A percentile compares a stretch with the other conserved stretches of the same genome.
These are phyloP conservation scores for Citrus maxima DNA, from an alignment of 345 rosid genomes.

Conservation along the genomic window DNA sequence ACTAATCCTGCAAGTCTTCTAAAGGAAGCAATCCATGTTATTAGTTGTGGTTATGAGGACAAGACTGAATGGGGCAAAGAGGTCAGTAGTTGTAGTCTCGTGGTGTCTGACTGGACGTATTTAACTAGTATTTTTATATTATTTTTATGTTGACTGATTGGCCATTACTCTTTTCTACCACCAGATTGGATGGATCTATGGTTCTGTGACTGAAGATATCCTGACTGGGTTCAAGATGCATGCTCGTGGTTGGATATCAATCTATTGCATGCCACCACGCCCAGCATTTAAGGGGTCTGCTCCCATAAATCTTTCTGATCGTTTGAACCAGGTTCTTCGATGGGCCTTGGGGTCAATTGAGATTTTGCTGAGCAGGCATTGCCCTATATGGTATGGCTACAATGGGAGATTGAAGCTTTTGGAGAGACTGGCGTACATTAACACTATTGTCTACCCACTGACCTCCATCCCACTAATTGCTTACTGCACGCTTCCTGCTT, in stretches of 20 bases:
- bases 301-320: slow-evolving; percentile 99
- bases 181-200: slow-evolving; percentile 99
- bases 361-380: slow-evolving; percentile 96
- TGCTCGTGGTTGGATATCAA: slow-evolving; percentile 98
- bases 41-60: slow-evolving; percentile 99
- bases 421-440: slow-evolving; percentile 94
- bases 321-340: slow-evolving; percentile 97
- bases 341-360: slow-evolving; percentile 99
- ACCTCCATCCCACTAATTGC: slow-evolving; percentile 93
- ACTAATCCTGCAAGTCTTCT: slow-evolving; percentile 94
- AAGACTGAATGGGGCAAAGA: slow-evolving; percentile 99
- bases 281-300: slow-evolving; percentile 99
- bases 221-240: slow-evolving; percentile 99
- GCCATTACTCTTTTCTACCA: neutral
- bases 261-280: slow-evolving; percentile 98
- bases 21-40: slow-evolving; percentile 98
- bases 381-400: slow-evolving; percentile 99
- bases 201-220: slow-evolving; percentile 99
- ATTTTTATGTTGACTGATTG: neutral
- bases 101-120: neutral
- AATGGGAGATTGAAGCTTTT: slow-evolving; percentile 70
- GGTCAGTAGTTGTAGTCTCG: slow-evolving; percentile 38
- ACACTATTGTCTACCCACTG: slow-evolving; percentile 93
- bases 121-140: neutral
- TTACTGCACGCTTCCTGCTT: slow-evolving; percentile 90